phyloP scores from a whole-genome alignment of 805 yeast species.

The Metahyphopichia silvanorum region DNA sequence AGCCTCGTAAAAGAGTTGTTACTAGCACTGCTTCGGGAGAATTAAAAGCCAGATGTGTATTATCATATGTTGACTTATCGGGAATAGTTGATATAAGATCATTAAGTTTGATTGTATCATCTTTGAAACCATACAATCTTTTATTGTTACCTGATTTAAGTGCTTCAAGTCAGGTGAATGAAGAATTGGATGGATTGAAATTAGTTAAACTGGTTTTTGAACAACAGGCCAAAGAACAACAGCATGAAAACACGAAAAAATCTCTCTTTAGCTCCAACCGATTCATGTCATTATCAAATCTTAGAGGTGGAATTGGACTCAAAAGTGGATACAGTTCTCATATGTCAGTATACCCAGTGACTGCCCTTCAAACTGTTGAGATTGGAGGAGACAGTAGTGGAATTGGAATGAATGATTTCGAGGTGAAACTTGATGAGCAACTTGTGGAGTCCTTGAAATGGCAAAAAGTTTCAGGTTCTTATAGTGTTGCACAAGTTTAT shows the following conservation, averaged over 20 bases:
- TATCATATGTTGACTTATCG: constrained; percentile 75
- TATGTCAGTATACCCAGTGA: too few relatives aligned
- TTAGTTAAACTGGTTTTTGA: constrained; percentile 24
- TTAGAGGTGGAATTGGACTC: constrained; percentile 26
- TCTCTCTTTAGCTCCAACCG: constrained; percentile 17
- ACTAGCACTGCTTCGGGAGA: constrained; percentile 18
- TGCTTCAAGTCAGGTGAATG: constrained; percentile 11
- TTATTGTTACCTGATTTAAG: constrained; percentile 52
- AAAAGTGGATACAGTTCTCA: constrained; percentile 6
- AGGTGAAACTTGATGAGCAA: constrained; percentile 64
- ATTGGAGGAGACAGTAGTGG: constrained; percentile 47
- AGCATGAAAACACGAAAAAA: constrained; percentile 16
- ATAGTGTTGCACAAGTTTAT: constrained; percentile 74
- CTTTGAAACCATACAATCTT: constrained; percentile 73
- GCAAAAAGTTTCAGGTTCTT: constrained; percentile 83
- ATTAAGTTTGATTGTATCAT: constrained; percentile 68
- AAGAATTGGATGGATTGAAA: constrained; percentile 24
- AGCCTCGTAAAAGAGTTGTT: constrained; percentile 48
- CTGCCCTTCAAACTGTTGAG: constrained; percentile 30
- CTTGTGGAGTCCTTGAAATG: constrained; percentile 64
- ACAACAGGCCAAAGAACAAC: constrained; percentile 28
- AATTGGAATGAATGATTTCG: constrained; percentile 40
- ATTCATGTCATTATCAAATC: constrained; percentile 27
- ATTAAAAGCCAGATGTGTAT: constrained; percentile 62
- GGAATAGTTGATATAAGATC: constrained; percentile 87